Conservation (phyloP, 768 basidiomycete species). For the Termitomyces heimii region DNA sequence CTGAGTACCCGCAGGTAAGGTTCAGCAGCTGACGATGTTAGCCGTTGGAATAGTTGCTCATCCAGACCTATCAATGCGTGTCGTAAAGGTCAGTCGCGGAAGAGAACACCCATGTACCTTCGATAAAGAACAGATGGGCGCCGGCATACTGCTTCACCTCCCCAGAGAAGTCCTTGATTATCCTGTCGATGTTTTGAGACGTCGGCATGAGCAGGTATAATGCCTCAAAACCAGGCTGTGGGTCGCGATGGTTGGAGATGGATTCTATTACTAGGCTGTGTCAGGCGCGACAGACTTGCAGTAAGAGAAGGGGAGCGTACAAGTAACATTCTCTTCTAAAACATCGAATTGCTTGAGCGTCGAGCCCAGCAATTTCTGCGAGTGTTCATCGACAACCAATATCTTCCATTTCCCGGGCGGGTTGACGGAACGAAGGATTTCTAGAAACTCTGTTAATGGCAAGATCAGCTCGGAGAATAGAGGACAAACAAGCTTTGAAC, state of each 20-base stretch:
- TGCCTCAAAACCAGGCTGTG: slow-evolving; percentile 84
- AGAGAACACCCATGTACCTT: slow-evolving; percentile 39
- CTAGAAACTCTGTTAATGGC: slow-evolving; percentile 64
- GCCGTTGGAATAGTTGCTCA: slow-evolving; percentile 68
- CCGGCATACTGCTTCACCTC: slow-evolving; percentile 65
- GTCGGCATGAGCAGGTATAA: slow-evolving; percentile 95
- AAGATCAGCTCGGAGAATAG: neutral
- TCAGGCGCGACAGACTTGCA: neutral
- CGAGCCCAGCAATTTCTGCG: slow-evolving; percentile 75
- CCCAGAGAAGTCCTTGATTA: slow-evolving; percentile 76
- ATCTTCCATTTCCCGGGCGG: slow-evolving; percentile 94
- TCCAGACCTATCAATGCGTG: slow-evolving; percentile 51
- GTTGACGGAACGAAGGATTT: slow-evolving; percentile 81
- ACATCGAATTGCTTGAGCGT: slow-evolving; percentile 94
- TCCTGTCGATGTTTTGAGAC: slow-evolving; percentile 84
- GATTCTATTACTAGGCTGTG: slow-evolving; percentile 78
- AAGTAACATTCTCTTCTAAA: slow-evolving; percentile 91
- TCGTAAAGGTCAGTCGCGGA: neutral
- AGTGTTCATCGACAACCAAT: slow-evolving; percentile 91
- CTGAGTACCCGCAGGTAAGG: slow-evolving; percentile 71
- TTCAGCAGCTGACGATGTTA: slow-evolving; percentile 73
- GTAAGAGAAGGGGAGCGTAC: slow-evolving; percentile 45
- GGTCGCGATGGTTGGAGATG: slow-evolving; percentile 76
- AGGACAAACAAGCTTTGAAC: slow-evolving; percentile 9
- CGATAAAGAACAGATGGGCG: slow-evolving; percentile 91